These are phyloP conservation scores for Scheffersomyces insectosa DNA, from an alignment of 1,139 yeast species.

Conservation along the genomic window DNA sequence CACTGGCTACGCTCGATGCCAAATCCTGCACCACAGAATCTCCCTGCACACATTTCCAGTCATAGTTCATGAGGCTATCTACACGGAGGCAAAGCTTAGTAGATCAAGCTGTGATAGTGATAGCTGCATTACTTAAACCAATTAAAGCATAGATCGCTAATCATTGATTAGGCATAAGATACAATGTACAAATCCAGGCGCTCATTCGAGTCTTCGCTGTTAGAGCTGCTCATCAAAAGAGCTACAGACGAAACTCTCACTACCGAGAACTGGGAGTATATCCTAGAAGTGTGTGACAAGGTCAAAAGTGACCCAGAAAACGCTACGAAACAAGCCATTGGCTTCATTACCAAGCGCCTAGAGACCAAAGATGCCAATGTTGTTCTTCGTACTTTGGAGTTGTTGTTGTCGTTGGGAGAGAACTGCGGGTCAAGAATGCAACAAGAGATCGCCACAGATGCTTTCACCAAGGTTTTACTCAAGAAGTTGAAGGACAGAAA, in stretches of 20 bases:
- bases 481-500: conserved; percentile 55
- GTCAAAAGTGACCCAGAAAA: conserved; percentile 74
- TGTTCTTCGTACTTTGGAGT: conserved; percentile 68
- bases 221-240: conserved; percentile 36
- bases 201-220: background rate
- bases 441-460: conserved; percentile 74
- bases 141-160: too few relatives aligned
- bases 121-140: too few relatives aligned
- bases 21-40: too few relatives aligned
- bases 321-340: conserved; percentile 53
- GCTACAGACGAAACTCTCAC: conserved; percentile 89
- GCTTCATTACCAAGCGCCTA: conserved; percentile 53
- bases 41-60: too few relatives aligned
- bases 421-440: conserved; percentile 90
- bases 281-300: conserved; percentile 79
- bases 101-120: too few relatives aligned
- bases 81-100: too few relatives aligned
- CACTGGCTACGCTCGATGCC: too few relatives aligned
- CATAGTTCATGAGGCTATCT: too few relatives aligned
- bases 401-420: conserved; percentile 79
- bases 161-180: too few relatives aligned
- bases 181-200: background rate
- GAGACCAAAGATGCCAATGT: conserved; percentile 75
- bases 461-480: conserved; percentile 60
- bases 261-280: conserved; percentile 81